phyloP scores from a whole-genome alignment of 2,329 filamentous ascomycete genomes.

The Fusarium buharicum region DNA sequence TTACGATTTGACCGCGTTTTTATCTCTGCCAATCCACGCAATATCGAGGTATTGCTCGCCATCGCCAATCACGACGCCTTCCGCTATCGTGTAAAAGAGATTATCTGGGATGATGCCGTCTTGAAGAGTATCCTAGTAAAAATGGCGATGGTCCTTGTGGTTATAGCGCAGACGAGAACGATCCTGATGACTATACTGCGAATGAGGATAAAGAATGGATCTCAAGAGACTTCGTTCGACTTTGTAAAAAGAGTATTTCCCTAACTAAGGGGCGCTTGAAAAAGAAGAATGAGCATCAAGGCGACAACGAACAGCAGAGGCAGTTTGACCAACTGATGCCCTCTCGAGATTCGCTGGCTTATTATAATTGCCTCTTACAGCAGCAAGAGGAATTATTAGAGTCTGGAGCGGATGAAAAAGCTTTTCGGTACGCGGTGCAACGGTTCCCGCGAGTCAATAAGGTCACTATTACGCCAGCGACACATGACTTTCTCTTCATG shows the following conservation, averaged over 20 bases:
- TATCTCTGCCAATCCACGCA: slow-evolving; percentile 4
- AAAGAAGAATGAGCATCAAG: not conserved
- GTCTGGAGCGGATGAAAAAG: not conserved
- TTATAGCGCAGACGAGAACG: not conserved
- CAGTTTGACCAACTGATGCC: not conserved
- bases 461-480: not conserved
- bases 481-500: slow-evolving; percentile 1
- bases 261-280: not conserved
- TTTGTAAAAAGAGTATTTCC: not conserved
- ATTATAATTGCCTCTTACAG: not conserved
- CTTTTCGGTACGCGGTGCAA: slow-evolving; percentile 1
- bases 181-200: not conserved
- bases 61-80: slow-evolving; percentile 4
- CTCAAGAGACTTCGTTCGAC: not conserved
- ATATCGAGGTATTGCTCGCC: not conserved
- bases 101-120: slow-evolving; percentile 8
- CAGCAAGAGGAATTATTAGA: not conserved
- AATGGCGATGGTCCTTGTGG: not conserved
- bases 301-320: not conserved
- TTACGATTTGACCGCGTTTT: slow-evolving; percentile 3
- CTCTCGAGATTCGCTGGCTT: not conserved
- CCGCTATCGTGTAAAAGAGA: not conserved
- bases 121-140: not conserved
- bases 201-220: not conserved
- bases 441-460: not conserved